Conservation (phyloP, 805 yeast genomes). For the Starmerella potacharoeniae region DNA sequence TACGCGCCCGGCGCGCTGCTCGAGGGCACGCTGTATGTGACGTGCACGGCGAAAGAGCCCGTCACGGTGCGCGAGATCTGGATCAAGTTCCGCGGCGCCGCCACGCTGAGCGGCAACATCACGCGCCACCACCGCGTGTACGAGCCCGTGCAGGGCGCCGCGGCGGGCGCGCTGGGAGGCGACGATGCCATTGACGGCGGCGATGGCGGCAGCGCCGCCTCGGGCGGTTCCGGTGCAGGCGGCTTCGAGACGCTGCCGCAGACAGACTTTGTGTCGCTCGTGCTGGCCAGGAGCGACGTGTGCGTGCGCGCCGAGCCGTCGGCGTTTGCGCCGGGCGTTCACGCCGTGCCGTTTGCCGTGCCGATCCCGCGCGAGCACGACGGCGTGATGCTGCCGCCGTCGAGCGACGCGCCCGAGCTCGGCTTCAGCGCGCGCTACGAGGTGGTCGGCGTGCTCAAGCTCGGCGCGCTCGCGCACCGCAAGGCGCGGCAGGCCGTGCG, state of each 20-base stretch:
- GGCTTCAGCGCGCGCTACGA: not conserved
- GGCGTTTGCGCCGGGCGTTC: not conserved
- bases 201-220: too few species aligned
- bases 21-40: not conserved
- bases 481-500: not conserved
- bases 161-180: too few species aligned
- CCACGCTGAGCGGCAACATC: not conserved
- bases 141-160: too few species aligned
- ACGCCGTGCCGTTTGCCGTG: not conserved
- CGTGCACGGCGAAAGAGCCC: not conserved
- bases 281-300: not conserved
- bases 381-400: not conserved
- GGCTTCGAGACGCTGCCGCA: too few species aligned
- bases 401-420: not conserved
- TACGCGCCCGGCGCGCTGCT: not conserved
- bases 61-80: not conserved
- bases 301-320: not conserved
- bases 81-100: not conserved
- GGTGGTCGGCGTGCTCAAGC: not conserved
- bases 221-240: too few species aligned
- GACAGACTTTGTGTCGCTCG: not conserved
- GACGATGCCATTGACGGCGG: too few species aligned
- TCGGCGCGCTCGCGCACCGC: not conserved
- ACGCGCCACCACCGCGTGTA: not conserved
- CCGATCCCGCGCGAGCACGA: not conserved